Base-by-base conservation (phyloP, 352 stramenopile species). In the Globisporangium polare region DNA sequence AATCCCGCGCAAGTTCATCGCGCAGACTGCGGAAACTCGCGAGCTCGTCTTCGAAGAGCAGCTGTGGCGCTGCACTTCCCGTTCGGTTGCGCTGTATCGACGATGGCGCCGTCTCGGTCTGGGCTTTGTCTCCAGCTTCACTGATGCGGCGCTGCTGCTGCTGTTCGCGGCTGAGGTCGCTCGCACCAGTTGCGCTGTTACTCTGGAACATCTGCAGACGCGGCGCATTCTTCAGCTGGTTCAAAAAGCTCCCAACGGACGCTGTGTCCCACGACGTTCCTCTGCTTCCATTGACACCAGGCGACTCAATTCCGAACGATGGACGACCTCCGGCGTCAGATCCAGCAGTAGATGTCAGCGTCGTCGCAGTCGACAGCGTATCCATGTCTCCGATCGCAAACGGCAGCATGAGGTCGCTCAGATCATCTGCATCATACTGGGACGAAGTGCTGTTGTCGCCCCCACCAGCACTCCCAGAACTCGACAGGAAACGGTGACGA, bases 191-290 rank as follows among this genome's bases (percentile, higher is more conserved):
- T 20, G 33, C 27, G 15, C 22, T n/a, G 52, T 46, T 46, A 46
- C 41, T 42, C 2, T 58, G 46, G 29, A 69, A 67, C 41, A 58
- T 75, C 27, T 82, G 72, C 12, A 94, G 61, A 3, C 77, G 80
- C 24, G 83, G 86, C 7, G 83, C 86, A 39, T 90, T 74, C 66
- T 93, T 93, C 31, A 95, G 63, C 53, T 93, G 80, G 53, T 93
- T 74, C 2, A 95, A 63, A 51, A 95, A 95, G 56, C 74, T 87
- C 3, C 83, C 83, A 29, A 95, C 82, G 0, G 79, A 85, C 10
- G 81, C 82, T 9, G 73, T 86, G 10, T 89, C 76, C 65, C 78
- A 80, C 17, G 72, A 72, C 8, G 54, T 22, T 18, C 55, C 62
- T 17, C 27, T 67, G 24, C 53, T 60, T n/a, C 60, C 58, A 35